phyloP scores from a whole-genome alignment of 257 asterid species.

The Primulina eburnea region DNA sequence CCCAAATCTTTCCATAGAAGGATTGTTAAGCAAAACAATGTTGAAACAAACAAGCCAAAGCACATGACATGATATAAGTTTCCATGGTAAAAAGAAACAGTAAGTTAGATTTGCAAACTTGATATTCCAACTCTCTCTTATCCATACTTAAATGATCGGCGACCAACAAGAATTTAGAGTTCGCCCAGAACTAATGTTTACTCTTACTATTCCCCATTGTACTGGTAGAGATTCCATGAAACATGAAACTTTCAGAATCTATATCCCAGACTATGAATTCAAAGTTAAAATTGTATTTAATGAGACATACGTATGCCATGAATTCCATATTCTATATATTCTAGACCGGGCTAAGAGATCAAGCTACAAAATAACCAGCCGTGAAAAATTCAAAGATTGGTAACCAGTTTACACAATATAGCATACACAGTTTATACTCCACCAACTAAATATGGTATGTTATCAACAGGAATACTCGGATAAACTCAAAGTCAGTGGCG shows the following conservation, averaged over 20 bases:
- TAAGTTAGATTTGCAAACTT: neutral
- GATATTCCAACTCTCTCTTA: neutral
- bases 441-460: neutral
- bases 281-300: constrained; percentile 5
- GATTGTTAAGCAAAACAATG: no score
- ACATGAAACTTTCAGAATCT: constrained; percentile 6
- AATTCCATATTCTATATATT: constrained; percentile 1
- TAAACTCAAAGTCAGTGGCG: constrained; percentile 7
- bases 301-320: neutral
- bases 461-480: constrained; percentile 2
- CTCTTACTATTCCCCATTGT: constrained; percentile 1
- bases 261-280: constrained; percentile 9
- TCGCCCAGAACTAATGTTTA: neutral
- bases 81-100: constrained; percentile 1
- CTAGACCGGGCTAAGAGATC: constrained; percentile 4
- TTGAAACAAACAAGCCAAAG: constrained; percentile 10
- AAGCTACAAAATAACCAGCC: constrained; percentile 9
- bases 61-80: constrained; percentile 14
- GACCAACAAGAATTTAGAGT: neutral
- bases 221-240: constrained; percentile 1
- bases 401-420: neutral
- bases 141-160: neutral
- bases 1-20: no score
- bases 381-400: constrained; percentile 1
- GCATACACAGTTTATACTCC: neutral